Conservation (phyloP, 2,329 filamentous ascomycete genomes). For the Biscogniauxia sp. region DNA sequence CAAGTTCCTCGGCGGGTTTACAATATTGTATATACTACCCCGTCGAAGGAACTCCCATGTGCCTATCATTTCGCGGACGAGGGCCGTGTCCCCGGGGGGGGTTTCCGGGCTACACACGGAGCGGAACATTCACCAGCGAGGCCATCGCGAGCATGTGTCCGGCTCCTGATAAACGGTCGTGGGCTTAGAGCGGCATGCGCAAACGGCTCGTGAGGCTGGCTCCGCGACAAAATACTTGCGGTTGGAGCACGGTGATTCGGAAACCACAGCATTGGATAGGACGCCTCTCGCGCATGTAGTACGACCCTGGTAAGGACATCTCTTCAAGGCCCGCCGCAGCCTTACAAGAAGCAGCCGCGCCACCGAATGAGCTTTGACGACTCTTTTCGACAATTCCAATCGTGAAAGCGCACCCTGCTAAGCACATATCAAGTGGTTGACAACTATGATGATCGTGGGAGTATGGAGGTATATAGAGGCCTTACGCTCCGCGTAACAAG, state of each 20-base stretch:
- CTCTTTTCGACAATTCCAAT: no score
- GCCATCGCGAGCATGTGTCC: background rate
- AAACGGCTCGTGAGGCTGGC: background rate
- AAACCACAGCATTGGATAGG: background rate
- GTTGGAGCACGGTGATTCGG: background rate
- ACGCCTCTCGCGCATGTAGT: background rate
- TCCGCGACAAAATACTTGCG: background rate
- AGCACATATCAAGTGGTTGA: background rate
- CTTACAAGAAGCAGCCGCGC: background rate
- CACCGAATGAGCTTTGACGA: background rate
- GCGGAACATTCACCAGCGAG: background rate
- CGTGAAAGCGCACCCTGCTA: background rate
- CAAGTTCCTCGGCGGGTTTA: background rate
- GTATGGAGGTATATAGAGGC: background rate
- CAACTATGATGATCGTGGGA: background rate
- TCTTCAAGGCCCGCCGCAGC: background rate
- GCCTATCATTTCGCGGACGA: background rate
- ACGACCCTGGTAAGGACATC: background rate
- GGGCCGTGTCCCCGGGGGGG: background rate
- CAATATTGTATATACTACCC: background rate
- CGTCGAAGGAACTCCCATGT: background rate
- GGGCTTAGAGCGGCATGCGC: background rate
- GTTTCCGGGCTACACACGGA: background rate
- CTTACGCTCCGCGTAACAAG: background rate
- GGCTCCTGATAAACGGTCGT: background rate